A percentile compares a stretch with the other conserved stretches of the same genome.
Conservation (phyloP, 441 rosid species). For the Raphanus hybrid region DNA sequence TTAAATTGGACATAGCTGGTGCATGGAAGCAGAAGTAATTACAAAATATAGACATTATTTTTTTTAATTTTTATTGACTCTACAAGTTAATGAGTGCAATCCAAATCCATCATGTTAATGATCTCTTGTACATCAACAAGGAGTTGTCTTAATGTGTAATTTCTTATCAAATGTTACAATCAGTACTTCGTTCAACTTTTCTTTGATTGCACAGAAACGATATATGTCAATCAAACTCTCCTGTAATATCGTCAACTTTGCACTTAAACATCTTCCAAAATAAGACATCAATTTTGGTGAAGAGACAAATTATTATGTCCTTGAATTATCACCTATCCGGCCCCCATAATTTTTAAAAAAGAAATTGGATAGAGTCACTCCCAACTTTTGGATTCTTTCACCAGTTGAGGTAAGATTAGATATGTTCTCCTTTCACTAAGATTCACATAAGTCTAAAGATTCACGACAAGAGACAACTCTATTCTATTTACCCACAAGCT, state of each 20-base stretch:
- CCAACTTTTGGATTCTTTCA: constrained; percentile 22
- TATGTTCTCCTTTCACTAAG: constrained; percentile 19
- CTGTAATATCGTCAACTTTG: constrained; percentile 40
- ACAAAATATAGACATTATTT: background rate
- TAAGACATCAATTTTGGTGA: constrained; percentile 16
- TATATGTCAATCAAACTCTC: constrained; percentile 27
- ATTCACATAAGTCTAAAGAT: constrained; percentile 11
- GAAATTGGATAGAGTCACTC: constrained; percentile 11
- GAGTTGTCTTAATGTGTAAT: background rate
- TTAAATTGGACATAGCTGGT: constrained; percentile 6
- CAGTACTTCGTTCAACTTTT: background rate
- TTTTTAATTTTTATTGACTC: constrained; percentile 13
- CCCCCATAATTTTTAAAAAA: background rate
- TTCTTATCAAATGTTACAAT: background rate
- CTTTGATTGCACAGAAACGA: constrained; percentile 12
- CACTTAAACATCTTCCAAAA: constrained; percentile 6
- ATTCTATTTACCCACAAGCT: constrained; percentile 15
- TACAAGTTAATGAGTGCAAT: background rate
- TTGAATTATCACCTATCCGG: constrained; percentile 9
- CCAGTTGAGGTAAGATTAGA: constrained; percentile 8
- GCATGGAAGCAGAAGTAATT: constrained; percentile 5
- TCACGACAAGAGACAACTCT: constrained; percentile 14
- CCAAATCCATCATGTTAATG: constrained; percentile 16
- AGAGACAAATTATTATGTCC: constrained; percentile 10
- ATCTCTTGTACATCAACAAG: constrained; percentile 1